These are phyloP conservation scores for Allium fistulosum DNA, from an alignment of 106 monocot genomes.

Conservation along the genomic window DNA sequence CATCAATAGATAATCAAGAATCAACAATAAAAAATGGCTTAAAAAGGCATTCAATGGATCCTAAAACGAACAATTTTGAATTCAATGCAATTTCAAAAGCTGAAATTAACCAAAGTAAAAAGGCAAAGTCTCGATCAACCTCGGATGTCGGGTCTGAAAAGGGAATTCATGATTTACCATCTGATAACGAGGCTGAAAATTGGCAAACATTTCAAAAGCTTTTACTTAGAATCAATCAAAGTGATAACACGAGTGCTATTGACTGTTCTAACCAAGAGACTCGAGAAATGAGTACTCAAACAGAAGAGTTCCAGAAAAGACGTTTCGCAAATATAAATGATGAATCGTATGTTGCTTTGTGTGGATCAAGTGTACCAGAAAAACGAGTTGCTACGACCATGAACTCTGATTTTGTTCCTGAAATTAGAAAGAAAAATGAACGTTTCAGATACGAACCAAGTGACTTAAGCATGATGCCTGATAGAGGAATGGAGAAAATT, in stretches of 20 bases:
- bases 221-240: constrained; percentile 49
- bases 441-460: constrained; percentile 38
- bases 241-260: constrained; percentile 16
- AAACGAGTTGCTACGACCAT: constrained; percentile 15
- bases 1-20: constrained; percentile 10
- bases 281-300: constrained; percentile 11
- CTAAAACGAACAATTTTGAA: constrained; percentile 28
- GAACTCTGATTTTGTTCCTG: constrained; percentile 22
- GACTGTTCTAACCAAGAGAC: constrained; percentile 40
- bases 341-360: constrained; percentile 3
- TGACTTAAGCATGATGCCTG: constrained; percentile 61
- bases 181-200: constrained; percentile 41
- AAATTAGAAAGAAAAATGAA: constrained; percentile 13
- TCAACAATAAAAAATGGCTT: constrained; percentile 7
- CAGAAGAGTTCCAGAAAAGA: neutral
- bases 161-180: constrained; percentile 23
- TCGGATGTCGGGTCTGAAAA: constrained; percentile 32
- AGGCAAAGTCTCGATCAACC: constrained; percentile 25
- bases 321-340: neutral
- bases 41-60: constrained; percentile 37
- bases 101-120: constrained; percentile 22
- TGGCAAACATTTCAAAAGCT: constrained; percentile 86
- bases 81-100: neutral
- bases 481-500: constrained; percentile 33
- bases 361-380: neutral